phyloP scores from a whole-genome alignment of 2,329 filamentous ascomycete genomes.

The Macrophomina tecta region DNA sequence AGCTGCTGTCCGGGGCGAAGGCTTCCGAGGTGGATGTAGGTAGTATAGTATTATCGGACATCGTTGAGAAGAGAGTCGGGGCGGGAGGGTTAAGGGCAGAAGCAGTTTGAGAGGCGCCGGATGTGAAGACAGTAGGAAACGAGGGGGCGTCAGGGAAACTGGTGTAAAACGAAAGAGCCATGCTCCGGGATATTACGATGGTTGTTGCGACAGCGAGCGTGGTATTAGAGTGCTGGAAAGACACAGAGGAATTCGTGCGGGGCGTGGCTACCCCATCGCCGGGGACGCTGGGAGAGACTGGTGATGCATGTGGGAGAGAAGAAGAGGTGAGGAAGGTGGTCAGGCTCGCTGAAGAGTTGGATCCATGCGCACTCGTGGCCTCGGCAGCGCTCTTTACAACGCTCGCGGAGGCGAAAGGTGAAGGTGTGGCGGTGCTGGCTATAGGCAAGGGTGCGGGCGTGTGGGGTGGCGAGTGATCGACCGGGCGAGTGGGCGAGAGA shows the following conservation, averaged over 20 bases:
- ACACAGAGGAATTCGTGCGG: not conserved
- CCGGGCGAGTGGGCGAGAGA: not conserved
- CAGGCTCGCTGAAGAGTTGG: not conserved
- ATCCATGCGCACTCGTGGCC: slow-evolving; percentile 12
- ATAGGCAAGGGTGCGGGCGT: not conserved
- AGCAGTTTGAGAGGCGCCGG: not conserved
- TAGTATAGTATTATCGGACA: slow-evolving; percentile 10
- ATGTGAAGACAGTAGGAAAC: slow-evolving; percentile 1
- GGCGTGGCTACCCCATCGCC: slow-evolving; percentile 12
- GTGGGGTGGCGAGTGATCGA: slow-evolving; percentile 3
- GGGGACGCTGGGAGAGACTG: not conserved
- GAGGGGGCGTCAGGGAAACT: not conserved
- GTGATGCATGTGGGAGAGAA: slow-evolving; percentile 17
- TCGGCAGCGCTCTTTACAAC: slow-evolving; percentile 15
- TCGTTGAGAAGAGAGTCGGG: not conserved
- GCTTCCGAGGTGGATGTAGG: not conserved
- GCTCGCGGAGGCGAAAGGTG: slow-evolving; percentile 5
- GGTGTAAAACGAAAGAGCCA: slow-evolving; percentile 12
- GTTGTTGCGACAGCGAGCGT: slow-evolving; percentile 15
- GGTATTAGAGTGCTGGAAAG: not conserved
- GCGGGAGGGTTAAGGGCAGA: not conserved
- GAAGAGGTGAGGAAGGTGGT: not conserved
- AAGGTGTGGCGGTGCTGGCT: slow-evolving; percentile 16
- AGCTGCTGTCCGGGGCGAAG: slow-evolving; percentile 14
- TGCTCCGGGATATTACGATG: slow-evolving; percentile 8